Percentiles rank a stretch among this genome's conserved stretches.
These are phyloP conservation scores for Mytilinidion resinicola DNA, from an alignment of 495 filamentous ascomycete species.

Conservation along the genomic window DNA sequence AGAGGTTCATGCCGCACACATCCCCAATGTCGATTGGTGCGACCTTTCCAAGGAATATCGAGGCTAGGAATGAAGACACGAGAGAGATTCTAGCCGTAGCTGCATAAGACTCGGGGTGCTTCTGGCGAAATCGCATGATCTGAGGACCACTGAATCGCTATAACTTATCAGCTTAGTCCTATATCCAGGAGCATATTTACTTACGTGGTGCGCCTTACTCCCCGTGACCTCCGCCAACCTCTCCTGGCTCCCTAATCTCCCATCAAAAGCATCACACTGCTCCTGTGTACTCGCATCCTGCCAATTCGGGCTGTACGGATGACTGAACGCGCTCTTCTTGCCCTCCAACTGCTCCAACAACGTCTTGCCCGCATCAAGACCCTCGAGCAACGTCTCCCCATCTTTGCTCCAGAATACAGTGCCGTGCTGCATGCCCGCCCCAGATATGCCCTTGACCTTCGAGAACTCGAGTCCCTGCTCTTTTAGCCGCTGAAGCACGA, in stretches of 20 bases:
- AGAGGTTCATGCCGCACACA: constrained; percentile 94
- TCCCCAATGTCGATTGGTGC: constrained; percentile 92
- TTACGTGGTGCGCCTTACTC: constrained; percentile 89
- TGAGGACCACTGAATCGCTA: constrained; percentile 98
- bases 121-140: constrained; percentile 77
- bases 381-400: constrained; percentile 59
- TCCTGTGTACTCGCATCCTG: constrained; percentile 90
- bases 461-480: constrained; percentile 68
- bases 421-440: constrained; percentile 93
- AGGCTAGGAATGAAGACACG: constrained; percentile 91
- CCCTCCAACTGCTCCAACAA: constrained; percentile 34
- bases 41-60: constrained; percentile 76
- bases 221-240: constrained; percentile 72
- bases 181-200: neutral
- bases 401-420: constrained; percentile 82
- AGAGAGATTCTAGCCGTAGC: constrained; percentile 80
- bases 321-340: constrained; percentile 62
- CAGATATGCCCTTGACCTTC: constrained; percentile 75
- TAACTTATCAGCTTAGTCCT: neutral
- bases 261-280: constrained; percentile 86
- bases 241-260: constrained; percentile 55
- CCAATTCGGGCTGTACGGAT: constrained; percentile 91
- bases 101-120: constrained; percentile 73
- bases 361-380: constrained; percentile 45
- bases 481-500: constrained; percentile 67